Evolutionary conservation across 2,329 filamentous ascomycete genomes (phyloP), one percentile per base, ranked within the genome.

Genomic region (Didymella segeticola): DNA sequence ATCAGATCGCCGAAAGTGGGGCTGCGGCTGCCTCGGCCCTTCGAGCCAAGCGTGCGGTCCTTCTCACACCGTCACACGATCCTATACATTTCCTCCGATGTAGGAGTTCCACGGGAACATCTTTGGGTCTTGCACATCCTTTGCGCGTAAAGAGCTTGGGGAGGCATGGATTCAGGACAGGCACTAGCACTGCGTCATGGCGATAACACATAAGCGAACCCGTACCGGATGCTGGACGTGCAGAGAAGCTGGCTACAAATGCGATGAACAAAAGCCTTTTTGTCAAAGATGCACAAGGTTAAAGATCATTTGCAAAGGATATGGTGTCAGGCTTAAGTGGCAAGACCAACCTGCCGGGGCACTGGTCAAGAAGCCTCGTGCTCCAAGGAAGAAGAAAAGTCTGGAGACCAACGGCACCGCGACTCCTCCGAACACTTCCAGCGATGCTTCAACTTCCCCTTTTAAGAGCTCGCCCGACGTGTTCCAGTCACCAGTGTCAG

Each of bases 181-280:
- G 29, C 14, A 41, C 12, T 25, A 10, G 19, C 9, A 31, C 15
- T 31, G 33, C 51, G 45, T 36, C 26, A 54, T 54, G 51, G 51
- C 63, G 59, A 58, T 56, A 41, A 57, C 60, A 42, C 69, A 70
- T 49, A 70, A 66, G 20, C 61, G 69, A 54, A 63, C 66, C 11
- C 55, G 69, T 29, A 68, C 67, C 7, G 69, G 69, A 29, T 71
- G 69, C 53, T 70, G 68, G 68, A 71, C 69, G 4, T 71, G 69
- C 56, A 54, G 68, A 14, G 67, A 69, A 51, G 66, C 68, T 11
- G 69, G 69, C 1, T 71, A 71, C 47, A 71, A 71, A 43, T 71
- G 69, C 57, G 68, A 71, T 38, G 69, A 71, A 41, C 55, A 66
- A 26, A 70, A 67, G 23, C 69, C 69, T 3, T 61, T 56, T 31